Conservation (phyloP, 768 basidiomycete species). For the Agrocybe chaxingu region DNA sequence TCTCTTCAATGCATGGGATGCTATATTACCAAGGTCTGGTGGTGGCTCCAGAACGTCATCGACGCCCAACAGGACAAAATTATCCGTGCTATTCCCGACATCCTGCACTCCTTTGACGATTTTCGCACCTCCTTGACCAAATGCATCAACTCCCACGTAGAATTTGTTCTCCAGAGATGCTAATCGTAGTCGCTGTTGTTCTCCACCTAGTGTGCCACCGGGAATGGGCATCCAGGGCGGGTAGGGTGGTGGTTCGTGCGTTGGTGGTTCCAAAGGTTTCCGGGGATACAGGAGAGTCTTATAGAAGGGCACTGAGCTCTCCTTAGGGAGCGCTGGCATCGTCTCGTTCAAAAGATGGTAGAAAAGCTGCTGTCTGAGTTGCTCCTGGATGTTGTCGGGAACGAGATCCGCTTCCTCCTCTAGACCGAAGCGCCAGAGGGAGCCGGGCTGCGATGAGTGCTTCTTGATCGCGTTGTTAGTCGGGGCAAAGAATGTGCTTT, state of each 20-base stretch:
- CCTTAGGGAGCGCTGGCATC: slow-evolving; percentile 42
- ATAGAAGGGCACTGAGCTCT: slow-evolving; percentile 38
- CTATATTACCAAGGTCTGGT: slow-evolving; percentile 55
- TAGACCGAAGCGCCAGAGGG: slow-evolving; percentile 36
- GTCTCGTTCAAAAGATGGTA: slow-evolving; percentile 92
- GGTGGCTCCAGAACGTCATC: slow-evolving; percentile 74
- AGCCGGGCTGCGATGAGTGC: slow-evolving; percentile 28
- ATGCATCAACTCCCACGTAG: slow-evolving; percentile 74
- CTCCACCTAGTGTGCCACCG: slow-evolving; percentile 74
- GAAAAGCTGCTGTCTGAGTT: slow-evolving; percentile 86
- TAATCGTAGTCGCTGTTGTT: slow-evolving; percentile 79
- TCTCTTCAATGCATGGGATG: slow-evolving; percentile 2
- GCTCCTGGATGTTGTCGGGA: slow-evolving; percentile 79
- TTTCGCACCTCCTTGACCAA: slow-evolving; percentile 70
- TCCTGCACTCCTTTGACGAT: slow-evolving; percentile 54
- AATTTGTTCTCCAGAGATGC: slow-evolving; percentile 43
- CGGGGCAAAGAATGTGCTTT: slow-evolving; percentile 88
- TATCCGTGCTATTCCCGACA: slow-evolving; percentile 65
- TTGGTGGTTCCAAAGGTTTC: slow-evolving; percentile 53
- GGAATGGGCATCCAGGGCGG: slow-evolving; percentile 87
- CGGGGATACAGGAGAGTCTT: slow-evolving; percentile 75
- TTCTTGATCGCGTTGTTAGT: slow-evolving; percentile 85
- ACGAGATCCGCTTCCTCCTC: slow-evolving; percentile 34
- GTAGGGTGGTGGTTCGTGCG: slow-evolving; percentile 63
- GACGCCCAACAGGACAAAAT: slow-evolving; percentile 56